Evolutionary conservation across 768 basidiomycete species (phyloP).

Genomic region (Butyriboletus loyo): DNA sequence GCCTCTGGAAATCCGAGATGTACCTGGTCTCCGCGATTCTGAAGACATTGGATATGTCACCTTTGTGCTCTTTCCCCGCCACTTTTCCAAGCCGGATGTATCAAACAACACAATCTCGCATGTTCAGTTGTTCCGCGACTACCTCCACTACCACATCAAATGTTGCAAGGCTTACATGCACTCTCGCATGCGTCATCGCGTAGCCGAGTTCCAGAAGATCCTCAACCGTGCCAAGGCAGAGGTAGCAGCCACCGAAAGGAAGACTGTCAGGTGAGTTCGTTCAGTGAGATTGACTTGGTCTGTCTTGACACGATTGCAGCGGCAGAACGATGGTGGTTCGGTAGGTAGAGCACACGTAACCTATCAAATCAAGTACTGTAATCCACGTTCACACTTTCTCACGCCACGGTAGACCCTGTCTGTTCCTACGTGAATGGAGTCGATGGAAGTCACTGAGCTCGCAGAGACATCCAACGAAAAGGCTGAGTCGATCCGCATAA

Average conservation of each 20-base stretch:
- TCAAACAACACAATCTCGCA: conserved; percentile 86
- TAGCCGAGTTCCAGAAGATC: conserved; percentile 93
- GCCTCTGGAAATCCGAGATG: conserved; percentile 91
- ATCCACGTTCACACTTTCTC: conserved; percentile 7
- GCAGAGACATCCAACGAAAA: conserved; percentile 4
- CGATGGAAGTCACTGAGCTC: conserved; percentile 16
- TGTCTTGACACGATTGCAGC: conserved; percentile 31
- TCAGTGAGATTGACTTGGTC: neutral
- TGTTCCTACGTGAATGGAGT: neutral
- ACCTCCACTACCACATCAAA: conserved; percentile 99
- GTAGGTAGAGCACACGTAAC: conserved; percentile 26
- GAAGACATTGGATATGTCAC: conserved; percentile 97
- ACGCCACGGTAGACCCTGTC: conserved; percentile 12
- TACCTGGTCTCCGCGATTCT: conserved; percentile 73
- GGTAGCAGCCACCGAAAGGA: conserved; percentile 73
- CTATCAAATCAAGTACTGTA: neutral
- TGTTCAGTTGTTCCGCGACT: conserved; percentile 95
- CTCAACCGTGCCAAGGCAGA: conserved; percentile 96
- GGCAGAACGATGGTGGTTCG: conserved; percentile 58
- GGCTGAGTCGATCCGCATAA: conserved; percentile 44
- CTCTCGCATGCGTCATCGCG: conserved; percentile 90
- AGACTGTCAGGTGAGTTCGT: conserved; percentile 75
- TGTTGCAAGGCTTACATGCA: conserved; percentile 99
- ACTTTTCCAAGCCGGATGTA: conserved; percentile 70
- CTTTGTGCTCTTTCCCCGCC: conserved; percentile 95